These are phyloP conservation scores for Oryza meridionalis DNA, from an alignment of 176 grass and related monocot species.

Conservation along the genomic window DNA sequence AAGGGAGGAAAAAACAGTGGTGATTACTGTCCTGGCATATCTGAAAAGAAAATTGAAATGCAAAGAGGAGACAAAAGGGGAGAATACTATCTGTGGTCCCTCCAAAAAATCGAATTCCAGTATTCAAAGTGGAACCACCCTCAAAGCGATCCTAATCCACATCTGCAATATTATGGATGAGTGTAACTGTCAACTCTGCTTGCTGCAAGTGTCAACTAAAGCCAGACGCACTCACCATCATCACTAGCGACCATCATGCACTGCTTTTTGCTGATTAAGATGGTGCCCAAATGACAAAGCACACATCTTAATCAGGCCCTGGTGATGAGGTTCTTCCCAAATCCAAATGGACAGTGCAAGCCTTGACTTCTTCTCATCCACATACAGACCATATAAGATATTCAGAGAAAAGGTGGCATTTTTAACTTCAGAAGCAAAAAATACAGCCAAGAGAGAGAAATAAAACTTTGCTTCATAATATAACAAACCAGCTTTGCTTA, in stretches of 20 bases:
- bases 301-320: background rate
- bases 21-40: background rate
- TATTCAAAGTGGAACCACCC: constrained; percentile 26
- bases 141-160: constrained; percentile 31
- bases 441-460: background rate
- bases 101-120: background rate
- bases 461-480: background rate
- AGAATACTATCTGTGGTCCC: constrained; percentile 32
- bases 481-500: background rate
- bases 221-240: constrained; percentile 35
- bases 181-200: constrained; percentile 35
- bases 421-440: background rate
- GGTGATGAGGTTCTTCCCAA: background rate
- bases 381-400: background rate
- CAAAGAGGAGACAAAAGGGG: constrained; percentile 16
- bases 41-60: background rate
- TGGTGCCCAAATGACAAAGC: constrained; percentile 2
- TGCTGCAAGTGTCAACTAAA: constrained; percentile 18
- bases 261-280: constrained; percentile 42
- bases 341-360: background rate
- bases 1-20: background rate
- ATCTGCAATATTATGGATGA: background rate
- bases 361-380: background rate
- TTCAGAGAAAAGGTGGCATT: background rate
- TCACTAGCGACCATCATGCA: constrained; percentile 8